Percentiles rank a stretch among this genome's conserved stretches.
Conservation (phyloP, 139 green algal species). For the Picochlorum sp. region DNA sequence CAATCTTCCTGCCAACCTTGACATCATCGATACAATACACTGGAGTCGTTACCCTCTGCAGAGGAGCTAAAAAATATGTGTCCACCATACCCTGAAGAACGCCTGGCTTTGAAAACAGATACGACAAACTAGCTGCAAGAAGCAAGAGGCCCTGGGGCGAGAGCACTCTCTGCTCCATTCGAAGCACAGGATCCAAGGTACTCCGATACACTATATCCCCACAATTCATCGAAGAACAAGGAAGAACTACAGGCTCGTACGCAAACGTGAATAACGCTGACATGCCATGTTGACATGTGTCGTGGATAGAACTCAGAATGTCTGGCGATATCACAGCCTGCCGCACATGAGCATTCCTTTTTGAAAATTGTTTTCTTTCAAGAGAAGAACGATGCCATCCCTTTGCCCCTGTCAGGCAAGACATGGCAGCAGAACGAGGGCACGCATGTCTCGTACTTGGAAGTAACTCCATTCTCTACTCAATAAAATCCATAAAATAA, state of each 20-base stretch:
- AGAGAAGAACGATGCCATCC: no score
- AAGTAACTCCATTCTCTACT: no score
- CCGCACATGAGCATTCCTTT: no score
- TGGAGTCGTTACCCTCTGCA: conserved; percentile 30
- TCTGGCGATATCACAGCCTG: no score
- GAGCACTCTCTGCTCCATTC: conserved; percentile 58
- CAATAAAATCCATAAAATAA: no score
- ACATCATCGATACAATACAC: conserved; percentile 20
- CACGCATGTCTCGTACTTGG: no score
- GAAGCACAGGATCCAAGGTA: conserved; percentile 74
- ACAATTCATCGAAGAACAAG: conserved; percentile 80
- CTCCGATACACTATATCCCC: conserved; percentile 79
- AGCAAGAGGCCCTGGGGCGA: conserved; percentile 50
- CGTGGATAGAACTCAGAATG: no score
- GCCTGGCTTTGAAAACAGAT: conserved; percentile 63
- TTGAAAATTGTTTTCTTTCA: no score
- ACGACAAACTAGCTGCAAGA: conserved; percentile 33
- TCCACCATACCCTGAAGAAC: conserved; percentile 70
- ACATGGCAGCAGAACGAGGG: no score
- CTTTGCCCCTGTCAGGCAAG: no score
- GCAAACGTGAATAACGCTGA: conserved; percentile 51
- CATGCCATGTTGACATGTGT: background rate
- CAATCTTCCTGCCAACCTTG: conserved; percentile 33
- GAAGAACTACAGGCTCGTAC: conserved; percentile 66
- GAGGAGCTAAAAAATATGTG: conserved; percentile 61